Evolutionary conservation across 441 rosid species (phyloP).

Genomic region (Theobroma grandiflorum): DNA sequence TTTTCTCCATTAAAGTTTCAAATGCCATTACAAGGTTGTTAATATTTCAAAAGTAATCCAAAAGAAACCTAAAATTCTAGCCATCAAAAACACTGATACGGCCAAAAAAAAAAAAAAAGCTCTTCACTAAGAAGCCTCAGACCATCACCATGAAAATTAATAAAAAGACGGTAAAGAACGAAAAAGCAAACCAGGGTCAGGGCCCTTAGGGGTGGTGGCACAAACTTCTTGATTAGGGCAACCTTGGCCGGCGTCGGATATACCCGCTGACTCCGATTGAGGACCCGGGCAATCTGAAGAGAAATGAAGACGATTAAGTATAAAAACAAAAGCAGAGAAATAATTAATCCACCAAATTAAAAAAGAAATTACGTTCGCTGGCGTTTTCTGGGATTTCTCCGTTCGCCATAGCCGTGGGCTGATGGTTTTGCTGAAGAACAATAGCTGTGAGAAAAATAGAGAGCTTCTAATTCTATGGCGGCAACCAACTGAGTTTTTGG

Average conservation of each 20-base stretch:
- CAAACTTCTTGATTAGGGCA: constrained; percentile 90
- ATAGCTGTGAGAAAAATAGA: not conserved
- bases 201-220: constrained; percentile 95
- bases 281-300: constrained; percentile 32
- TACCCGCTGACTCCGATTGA: constrained; percentile 28
- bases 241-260: constrained; percentile 26
- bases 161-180: not conserved
- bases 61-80: not conserved
- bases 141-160: not conserved
- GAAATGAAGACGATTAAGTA: constrained; percentile 36
- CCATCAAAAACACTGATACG: not conserved
- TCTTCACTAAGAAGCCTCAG: not conserved
- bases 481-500: not conserved
- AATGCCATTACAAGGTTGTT: not conserved
- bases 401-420: constrained; percentile 71
- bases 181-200: constrained; percentile 80
- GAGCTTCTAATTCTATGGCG: not conserved
- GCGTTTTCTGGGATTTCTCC: constrained; percentile 88
- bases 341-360: not conserved
- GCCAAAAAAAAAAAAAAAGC: no score
- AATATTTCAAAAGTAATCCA: not conserved
- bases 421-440: not conserved
- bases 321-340: not conserved
- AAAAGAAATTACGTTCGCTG: constrained; percentile 63
- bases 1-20: constrained; percentile 11